These are phyloP conservation scores for Neurospora africana DNA, from an alignment of 495 filamentous ascomycete species.

Conservation along the genomic window DNA sequence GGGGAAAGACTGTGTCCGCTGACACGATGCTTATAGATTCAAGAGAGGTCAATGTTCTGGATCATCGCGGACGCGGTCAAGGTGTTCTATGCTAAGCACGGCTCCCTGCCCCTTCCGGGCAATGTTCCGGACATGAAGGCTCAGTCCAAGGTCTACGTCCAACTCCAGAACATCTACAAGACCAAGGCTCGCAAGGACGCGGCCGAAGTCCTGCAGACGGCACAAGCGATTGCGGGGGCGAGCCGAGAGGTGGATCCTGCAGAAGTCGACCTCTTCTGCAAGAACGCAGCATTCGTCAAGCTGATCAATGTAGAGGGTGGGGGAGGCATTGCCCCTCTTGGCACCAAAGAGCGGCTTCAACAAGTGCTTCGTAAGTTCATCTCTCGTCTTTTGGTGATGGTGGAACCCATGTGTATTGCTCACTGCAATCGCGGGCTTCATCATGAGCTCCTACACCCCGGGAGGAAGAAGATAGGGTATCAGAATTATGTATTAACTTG, in stretches of 20 bases:
- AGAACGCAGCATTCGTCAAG: constrained; percentile 88
- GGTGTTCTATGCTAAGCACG: constrained; percentile 59
- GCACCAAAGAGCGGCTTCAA: constrained; percentile 17
- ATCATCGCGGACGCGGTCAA: constrained; percentile 73
- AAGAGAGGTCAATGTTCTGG: constrained; percentile 62
- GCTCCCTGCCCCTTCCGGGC: constrained; percentile 72
- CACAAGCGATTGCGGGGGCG: constrained; percentile 42
- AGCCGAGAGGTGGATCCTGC: constrained; percentile 51
- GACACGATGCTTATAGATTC: constrained; percentile 19
- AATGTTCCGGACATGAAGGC: constrained; percentile 97
- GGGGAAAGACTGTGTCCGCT: constrained; percentile 7
- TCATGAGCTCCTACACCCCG: not conserved
- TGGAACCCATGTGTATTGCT: not conserved
- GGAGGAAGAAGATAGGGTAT: not conserved
- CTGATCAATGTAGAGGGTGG: constrained; percentile 48
- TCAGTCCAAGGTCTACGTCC: constrained; percentile 80
- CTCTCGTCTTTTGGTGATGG: not conserved
- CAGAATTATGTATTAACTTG: constrained; percentile 5
- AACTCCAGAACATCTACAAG: constrained; percentile 91
- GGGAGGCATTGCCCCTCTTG: constrained; percentile 2
- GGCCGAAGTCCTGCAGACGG: constrained; percentile 62
- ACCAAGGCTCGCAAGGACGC: constrained; percentile 71
- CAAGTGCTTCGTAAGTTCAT: constrained; percentile 23
- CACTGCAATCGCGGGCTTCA: not conserved
- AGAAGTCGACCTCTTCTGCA: constrained; percentile 90